A percentile compares a stretch with the other conserved stretches of the same genome.
Evolutionary conservation across 306 rosid species (phyloP).

Genomic region (Vicia faba): DNA sequence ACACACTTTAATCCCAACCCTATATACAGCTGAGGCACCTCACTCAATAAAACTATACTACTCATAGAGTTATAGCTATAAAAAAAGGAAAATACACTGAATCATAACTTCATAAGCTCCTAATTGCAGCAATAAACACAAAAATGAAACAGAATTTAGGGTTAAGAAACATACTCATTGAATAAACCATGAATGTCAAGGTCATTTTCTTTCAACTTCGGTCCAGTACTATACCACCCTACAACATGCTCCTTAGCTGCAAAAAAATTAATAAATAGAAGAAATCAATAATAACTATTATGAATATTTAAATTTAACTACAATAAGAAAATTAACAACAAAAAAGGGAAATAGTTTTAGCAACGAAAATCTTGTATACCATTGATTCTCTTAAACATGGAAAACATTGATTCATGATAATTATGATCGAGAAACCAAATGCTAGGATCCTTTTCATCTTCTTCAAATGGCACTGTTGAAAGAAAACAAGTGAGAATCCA

Average conservation of each 20-base stretch:
- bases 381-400: slow-evolving; percentile 96
- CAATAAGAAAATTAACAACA: neutral
- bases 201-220: slow-evolving; percentile 85
- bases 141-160: neutral
- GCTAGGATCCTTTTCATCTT: slow-evolving; percentile 82
- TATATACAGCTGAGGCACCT: neutral
- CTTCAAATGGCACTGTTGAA: slow-evolving; percentile 86
- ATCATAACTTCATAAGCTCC: neutral
- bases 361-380: slow-evolving; percentile 44
- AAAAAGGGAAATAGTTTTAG: neutral
- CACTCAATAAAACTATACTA: neutral
- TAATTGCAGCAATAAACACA: neutral
- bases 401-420: slow-evolving; percentile 86
- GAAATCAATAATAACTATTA: neutral
- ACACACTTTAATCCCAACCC: too few species aligned
- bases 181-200: slow-evolving; percentile 79
- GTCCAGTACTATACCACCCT: slow-evolving; percentile 97
- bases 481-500: neutral
- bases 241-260: slow-evolving; percentile 92
- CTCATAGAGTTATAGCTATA: neutral
- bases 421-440: slow-evolving; percentile 96
- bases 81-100: neutral
- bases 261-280: neutral
- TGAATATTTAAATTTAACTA: neutral
- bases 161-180: slow-evolving; percentile 56